Evolutionary conservation across 768 basidiomycete species (phyloP), one percentile per base, ranked within the genome.

Genomic region (Kwoniella mangroviensis): DNA sequence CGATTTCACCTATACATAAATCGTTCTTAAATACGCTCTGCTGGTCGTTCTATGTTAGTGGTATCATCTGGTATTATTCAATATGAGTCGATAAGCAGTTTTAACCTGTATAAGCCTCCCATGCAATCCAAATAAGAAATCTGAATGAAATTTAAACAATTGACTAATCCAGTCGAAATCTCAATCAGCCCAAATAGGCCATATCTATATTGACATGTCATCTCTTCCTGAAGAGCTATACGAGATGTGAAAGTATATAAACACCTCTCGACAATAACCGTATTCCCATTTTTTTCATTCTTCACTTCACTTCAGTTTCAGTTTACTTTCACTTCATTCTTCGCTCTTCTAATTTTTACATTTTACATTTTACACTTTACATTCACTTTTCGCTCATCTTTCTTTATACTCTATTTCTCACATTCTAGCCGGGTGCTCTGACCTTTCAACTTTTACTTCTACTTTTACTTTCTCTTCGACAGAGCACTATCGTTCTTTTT

Each of bases 341-440:
- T 51, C 57, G 57, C 55, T 58, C 15, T 58, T 66, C 43, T 17
- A 49, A 19, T 19, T 41, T 67, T 60, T 15, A 34, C 24, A 12
- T 21, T 45, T 49, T 26, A 61, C 41, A 26, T n/a, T 63, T 24
- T 24, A 61, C 41, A 26, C 13, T 63, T 24, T 24, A 57, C 62
- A 45, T 70, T 70, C 49, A 65, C 55, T 68, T 15, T 49, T 72
- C 55, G 61, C 63, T 65, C 34, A 68, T 65, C 41, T 24, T 63
- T 59, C 54, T 53, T 65, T 65, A 41, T 17, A 52, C 21, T 63
- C 62, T 34, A 56, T 19, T 2, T 49, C 26, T 21, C 61, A 21
- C 34, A 56, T 45, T 63, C 43, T 67, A 67, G 68, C 68, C 72
- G 28, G 61, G 72, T 67, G 65, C 61, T 67, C 58, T 60, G 65